Percentiles rank a stretch among this genome's conserved stretches.
Conservation (phyloP, 805 yeast genomes). For the Yamadazyma sp. region DNA sequence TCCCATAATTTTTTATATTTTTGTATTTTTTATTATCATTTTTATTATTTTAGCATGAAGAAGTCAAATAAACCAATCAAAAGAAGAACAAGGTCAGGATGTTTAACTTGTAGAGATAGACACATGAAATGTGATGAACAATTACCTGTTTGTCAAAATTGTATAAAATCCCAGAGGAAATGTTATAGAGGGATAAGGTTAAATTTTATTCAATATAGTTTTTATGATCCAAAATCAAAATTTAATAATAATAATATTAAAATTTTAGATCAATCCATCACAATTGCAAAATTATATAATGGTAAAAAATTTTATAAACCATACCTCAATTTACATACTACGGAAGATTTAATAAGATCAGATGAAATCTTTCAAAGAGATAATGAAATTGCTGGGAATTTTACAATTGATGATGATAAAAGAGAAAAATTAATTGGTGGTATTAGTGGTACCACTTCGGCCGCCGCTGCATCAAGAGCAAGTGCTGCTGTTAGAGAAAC, state of each 20-base stretch:
- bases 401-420: conserved; percentile 6
- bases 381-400: conserved; percentile 8
- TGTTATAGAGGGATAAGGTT: conserved; percentile 47
- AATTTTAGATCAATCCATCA: conserved; percentile 42
- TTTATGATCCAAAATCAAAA: conserved; percentile 29
- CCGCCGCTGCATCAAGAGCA: conserved; percentile 7
- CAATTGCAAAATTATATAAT: conserved; percentile 39
- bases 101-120: conserved; percentile 61
- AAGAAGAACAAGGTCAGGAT: conserved; percentile 47
- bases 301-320: conserved; percentile 31
- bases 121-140: conserved; percentile 68
- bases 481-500: conserved; percentile 5
- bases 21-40: no score
- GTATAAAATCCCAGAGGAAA: conserved; percentile 47
- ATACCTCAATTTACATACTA: conserved; percentile 28
- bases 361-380: conserved; percentile 22
- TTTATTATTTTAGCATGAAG: no score
- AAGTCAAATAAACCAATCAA: conserved; percentile 21
- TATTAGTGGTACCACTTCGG: conserved; percentile 4
- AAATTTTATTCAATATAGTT: conserved; percentile 42
- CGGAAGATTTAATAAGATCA: conserved; percentile 30
- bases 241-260: conserved; percentile 10
- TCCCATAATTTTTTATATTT: no score
- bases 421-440: conserved; percentile 8
- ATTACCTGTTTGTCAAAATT: conserved; percentile 57